Conservation (phyloP, 1,139 yeast genomes). For the Saccharomyces pastorianus region DNA sequence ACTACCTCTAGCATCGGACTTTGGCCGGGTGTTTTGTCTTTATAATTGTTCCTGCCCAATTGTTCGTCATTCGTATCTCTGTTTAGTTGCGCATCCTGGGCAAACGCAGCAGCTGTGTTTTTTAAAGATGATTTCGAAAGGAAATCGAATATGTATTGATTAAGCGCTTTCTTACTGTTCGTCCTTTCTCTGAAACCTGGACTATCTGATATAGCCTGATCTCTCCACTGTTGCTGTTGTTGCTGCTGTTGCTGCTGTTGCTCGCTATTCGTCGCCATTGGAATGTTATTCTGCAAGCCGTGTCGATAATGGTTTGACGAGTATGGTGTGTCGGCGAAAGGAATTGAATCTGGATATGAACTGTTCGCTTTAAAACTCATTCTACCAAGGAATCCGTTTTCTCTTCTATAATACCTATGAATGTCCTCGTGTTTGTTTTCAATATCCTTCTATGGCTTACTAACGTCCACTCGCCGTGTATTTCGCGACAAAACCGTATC, state of each 20-base stretch:
- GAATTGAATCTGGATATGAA: not conserved
- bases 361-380: not conserved
- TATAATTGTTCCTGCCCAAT: too few relatives aligned
- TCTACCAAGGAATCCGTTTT: not conserved
- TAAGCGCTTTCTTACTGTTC: slow-evolving; percentile 42
- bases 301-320: not conserved
- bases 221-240: slow-evolving; percentile 1
- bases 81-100: slow-evolving; percentile 55
- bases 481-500: not conserved
- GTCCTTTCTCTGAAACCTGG: not conserved
- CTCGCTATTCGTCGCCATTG: not conserved
- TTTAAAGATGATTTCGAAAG: slow-evolving; percentile 63
- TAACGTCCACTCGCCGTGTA: not conserved
- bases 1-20: slow-evolving; percentile 28
- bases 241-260: slow-evolving; percentile 5
- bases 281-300: not conserved
- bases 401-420: not conserved
- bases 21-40: not conserved
- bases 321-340: not conserved
- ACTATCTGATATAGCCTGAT: not conserved
- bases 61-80: slow-evolving; percentile 4
- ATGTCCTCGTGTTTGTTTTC: not conserved
- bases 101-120: slow-evolving; percentile 65
- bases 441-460: not conserved
- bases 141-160: slow-evolving; percentile 83